Evolutionary conservation across 345 rosid genomes (phyloP), one percentile per base, ranked within the genome.

Genomic region (Moricandia moricandioides): DNA sequence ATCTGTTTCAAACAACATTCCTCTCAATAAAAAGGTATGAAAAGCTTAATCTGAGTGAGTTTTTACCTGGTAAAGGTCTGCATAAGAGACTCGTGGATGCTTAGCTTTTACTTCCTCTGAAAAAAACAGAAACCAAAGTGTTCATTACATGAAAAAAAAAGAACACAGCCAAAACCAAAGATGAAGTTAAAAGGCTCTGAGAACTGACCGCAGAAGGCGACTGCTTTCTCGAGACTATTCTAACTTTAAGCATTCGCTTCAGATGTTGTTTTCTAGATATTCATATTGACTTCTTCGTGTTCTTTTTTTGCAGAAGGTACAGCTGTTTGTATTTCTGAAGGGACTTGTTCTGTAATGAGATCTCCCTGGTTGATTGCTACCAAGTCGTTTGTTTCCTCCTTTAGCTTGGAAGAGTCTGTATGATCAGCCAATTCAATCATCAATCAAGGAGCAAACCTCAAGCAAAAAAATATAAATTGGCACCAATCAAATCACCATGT

Each of bases 51-150:
- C n/a, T 2, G 74, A 52, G 26, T 49, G 69, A n/a, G n/a, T n/a
- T n/a, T n/a, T 63, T 33, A 88, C 97, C 91, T 92, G 98, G 76
- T 88, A 88, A 62, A 92, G 86, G 56, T 90, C 98, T 47, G 95
- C 96, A 35, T 88, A 88, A 12, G 96, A 76, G 72, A 92, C 82
- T 54, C 65, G 81, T 0, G 90, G 93, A 79, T 88, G 90, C 67
- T 79, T 87, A 24, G 78, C 79, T 77, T 90, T 92, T 62, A 92
- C 82, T 82, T 77, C 78, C 77, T 88, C 98, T 90, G 79, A 75
- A n/a, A n/a, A 31, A 56, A 81, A 43, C 39, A 68, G 67, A 72
- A 67, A 61, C 47, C 47, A 27, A 37, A 60, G 47, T 40, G 47
- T 40, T 11, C 47, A 8, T 26, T 69, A 77, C 57, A 17, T 61